Evolutionary conservation across 345 rosid genomes (phyloP).

Genomic region (Hypericum perforatum): DNA sequence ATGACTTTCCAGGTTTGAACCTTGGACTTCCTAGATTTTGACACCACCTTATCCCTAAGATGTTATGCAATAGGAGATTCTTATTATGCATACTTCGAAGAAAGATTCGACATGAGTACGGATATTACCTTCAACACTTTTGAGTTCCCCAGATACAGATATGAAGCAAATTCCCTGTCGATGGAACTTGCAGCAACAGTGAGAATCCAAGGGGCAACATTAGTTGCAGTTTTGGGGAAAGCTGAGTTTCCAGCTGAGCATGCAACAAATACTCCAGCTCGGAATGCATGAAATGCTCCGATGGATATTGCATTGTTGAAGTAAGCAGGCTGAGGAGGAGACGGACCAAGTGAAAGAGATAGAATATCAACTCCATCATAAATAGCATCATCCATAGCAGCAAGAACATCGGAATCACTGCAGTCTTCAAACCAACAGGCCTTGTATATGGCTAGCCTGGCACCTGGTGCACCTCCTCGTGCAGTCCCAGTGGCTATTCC

Average conservation of each 20-base stretch:
- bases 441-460: conserved; percentile 43
- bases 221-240: conserved; percentile 21
- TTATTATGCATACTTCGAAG: too few species aligned
- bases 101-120: background rate
- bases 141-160: conserved; percentile 26
- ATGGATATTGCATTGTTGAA: conserved; percentile 22
- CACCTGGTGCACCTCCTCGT: conserved; percentile 38
- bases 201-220: conserved; percentile 44
- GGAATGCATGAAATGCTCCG: conserved; percentile 42
- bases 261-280: conserved; percentile 33
- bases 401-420: conserved; percentile 31
- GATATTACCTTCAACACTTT: conserved; percentile 19
- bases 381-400: conserved; percentile 41
- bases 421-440: conserved; percentile 37
- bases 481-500: conserved; percentile 44
- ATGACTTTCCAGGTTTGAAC: too few species aligned
- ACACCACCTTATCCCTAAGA: too few species aligned
- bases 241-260: conserved; percentile 38
- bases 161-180: conserved; percentile 27
- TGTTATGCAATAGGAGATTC: too few species aligned
- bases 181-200: conserved; percentile 41
- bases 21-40: too few species aligned
- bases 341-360: conserved; percentile 36
- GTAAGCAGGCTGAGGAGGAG: conserved; percentile 28
- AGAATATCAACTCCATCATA: conserved; percentile 36